phyloP scores from a whole-genome alignment of 768 basidiomycete genomes.

The Gloeopeniophorella convolvens region DNA sequence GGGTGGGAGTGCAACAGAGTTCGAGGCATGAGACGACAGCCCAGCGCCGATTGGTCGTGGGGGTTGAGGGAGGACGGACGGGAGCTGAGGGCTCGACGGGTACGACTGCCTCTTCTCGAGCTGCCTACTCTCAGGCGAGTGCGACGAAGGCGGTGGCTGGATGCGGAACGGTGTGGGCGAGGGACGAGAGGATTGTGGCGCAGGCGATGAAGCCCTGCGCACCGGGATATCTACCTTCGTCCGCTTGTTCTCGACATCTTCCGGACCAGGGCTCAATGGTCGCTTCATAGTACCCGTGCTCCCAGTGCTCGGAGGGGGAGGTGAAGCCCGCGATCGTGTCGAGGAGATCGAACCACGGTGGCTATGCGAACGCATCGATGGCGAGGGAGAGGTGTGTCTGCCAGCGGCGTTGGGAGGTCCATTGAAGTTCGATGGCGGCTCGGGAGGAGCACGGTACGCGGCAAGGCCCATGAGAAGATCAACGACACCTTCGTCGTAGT shows the following conservation, averaged over 20 bases:
- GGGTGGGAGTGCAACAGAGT: conserved; percentile 55
- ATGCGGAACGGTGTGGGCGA: conserved; percentile 71
- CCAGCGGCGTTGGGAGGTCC: conserved; percentile 11
- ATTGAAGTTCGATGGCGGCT: conserved; percentile 18
- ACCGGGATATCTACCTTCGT: conserved; percentile 49
- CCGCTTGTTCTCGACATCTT: conserved; percentile 53
- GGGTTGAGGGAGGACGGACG: conserved; percentile 63
- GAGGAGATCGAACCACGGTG: conserved; percentile 68
- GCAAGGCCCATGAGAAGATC: conserved; percentile 72
- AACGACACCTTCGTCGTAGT: conserved; percentile 91
- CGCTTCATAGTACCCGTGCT: conserved; percentile 51
- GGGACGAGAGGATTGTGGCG: conserved; percentile 41
- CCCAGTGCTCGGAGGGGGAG: conserved; percentile 36
- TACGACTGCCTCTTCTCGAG: conserved; percentile 29
- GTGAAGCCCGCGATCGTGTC: conserved; percentile 57
- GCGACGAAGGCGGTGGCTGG: conserved; percentile 63
- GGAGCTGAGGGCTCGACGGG: conserved; percentile 47
- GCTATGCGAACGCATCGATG: conserved; percentile 37
- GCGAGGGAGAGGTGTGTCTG: conserved; percentile 28
- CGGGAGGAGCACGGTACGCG: conserved; percentile 23
- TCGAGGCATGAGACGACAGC: conserved; percentile 34
- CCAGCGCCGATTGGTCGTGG: conserved; percentile 63
- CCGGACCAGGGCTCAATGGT: conserved; percentile 59
- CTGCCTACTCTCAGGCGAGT: conserved; percentile 49
- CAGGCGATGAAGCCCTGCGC: conserved; percentile 49